These are phyloP conservation scores for Salix suchowensis DNA, from an alignment of 345 rosid genomes.

Conservation along the genomic window DNA sequence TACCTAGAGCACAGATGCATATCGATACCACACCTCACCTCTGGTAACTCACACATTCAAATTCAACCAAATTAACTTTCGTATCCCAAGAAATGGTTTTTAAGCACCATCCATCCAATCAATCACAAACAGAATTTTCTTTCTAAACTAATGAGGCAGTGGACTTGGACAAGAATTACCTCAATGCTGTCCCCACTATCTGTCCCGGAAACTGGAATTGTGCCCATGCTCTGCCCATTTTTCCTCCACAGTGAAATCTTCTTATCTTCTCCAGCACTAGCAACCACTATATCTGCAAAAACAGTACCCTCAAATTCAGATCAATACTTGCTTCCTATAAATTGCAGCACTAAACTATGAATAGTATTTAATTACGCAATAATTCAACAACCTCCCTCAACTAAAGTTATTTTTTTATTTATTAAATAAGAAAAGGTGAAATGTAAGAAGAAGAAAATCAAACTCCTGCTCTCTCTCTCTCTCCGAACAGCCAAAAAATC, in stretches of 20 bases:
- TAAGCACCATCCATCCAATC: neutral
- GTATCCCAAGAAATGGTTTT: neutral
- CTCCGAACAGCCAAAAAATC: constrained; percentile 12
- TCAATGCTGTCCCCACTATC: constrained; percentile 70
- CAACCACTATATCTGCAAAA: constrained; percentile 84
- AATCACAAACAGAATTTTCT: neutral
- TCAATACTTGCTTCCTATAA: neutral
- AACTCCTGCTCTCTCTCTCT: neutral
- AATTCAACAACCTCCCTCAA: neutral
- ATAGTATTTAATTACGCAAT: neutral
- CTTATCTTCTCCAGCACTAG: constrained; percentile 97
- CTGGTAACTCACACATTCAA: neutral
- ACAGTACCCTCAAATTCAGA: neutral
- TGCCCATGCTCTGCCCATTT: constrained; percentile 78
- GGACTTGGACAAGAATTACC: constrained; percentile 30
- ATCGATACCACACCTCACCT: neutral
- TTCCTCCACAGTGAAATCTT: constrained; percentile 84
- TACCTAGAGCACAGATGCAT: neutral
- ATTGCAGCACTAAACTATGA: neutral
- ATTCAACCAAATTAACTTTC: neutral
- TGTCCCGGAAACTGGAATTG: constrained; percentile 64
- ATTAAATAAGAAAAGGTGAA: too few relatives aligned
- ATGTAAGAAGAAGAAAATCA: neutral
- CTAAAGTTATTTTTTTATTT: neutral
- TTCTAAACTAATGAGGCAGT: neutral